A percentile compares a stretch with the other conserved stretches of the same genome.
Conservation (phyloP, 2,329 filamentous ascomycete species). For the Ustulina deusta region DNA sequence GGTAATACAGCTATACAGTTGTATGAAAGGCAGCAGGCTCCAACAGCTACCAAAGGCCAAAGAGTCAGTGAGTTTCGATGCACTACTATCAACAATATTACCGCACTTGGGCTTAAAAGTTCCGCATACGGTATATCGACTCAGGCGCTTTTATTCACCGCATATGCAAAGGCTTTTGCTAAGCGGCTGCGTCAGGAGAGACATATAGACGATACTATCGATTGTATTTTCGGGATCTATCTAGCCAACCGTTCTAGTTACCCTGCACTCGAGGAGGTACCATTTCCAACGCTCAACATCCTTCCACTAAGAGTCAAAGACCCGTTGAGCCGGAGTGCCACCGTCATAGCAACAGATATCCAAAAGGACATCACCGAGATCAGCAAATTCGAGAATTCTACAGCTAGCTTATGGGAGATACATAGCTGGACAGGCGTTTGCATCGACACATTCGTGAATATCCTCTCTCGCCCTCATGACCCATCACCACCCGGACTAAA, state of each 20-base stretch:
- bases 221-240: conserved; percentile 81
- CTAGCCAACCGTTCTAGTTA: conserved; percentile 78
- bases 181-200: conserved; percentile 2
- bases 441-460: conserved; percentile 84
- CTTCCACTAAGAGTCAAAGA: conserved; percentile 74
- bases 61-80: conserved; percentile 39
- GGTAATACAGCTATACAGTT: conserved; percentile 30
- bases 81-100: conserved; percentile 35
- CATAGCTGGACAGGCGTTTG: conserved; percentile 77
- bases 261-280: conserved; percentile 59
- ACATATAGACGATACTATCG: conserved; percentile 39
- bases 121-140: conserved; percentile 69
- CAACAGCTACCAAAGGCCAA: background rate
- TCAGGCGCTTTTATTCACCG: conserved; percentile 81
- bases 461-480: conserved; percentile 62
- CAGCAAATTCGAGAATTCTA: conserved; percentile 64
- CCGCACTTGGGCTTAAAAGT: conserved; percentile 40
- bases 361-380: conserved; percentile 77
- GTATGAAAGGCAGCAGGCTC: background rate
- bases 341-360: conserved; percentile 68
- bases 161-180: conserved; percentile 66
- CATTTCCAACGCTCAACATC: conserved; percentile 81
- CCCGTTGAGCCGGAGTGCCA: conserved; percentile 51
- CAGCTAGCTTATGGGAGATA: conserved; percentile 77
- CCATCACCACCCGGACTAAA: conserved; percentile 2